These are phyloP conservation scores for Aspergillus thermomutatus DNA, from an alignment of 2,329 filamentous ascomycete genomes.

Conservation along the genomic window DNA sequence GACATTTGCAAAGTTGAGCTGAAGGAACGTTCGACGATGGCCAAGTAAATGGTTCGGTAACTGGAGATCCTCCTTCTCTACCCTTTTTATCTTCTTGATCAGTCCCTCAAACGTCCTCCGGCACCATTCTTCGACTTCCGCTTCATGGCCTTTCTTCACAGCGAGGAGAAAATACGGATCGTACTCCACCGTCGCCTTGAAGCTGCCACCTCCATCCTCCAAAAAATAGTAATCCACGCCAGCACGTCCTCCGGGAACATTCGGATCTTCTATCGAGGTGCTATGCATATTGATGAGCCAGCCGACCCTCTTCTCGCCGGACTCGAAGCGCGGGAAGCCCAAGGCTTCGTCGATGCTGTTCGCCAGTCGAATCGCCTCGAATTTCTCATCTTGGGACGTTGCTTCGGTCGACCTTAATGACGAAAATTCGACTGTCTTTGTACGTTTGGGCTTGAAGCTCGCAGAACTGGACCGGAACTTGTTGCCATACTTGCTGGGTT, in stretches of 20 bases:
- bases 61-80: conserved; percentile 89
- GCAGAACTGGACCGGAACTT: conserved; percentile 46
- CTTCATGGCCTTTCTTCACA: conserved; percentile 80
- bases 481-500: conserved; percentile 64
- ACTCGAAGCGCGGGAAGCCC: conserved; percentile 90
- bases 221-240: conserved; percentile 98
- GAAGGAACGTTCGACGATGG: conserved; percentile 81
- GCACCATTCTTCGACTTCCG: conserved; percentile 95
- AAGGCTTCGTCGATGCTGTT: conserved; percentile 91
- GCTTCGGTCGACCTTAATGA: conserved; percentile 72
- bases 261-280: conserved; percentile 80
- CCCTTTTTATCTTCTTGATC: conserved; percentile 70
- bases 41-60: conserved; percentile 96
- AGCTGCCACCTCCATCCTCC: conserved; percentile 79
- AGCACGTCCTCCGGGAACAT: conserved; percentile 76
- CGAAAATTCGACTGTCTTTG: conserved; percentile 76
- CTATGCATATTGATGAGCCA: conserved; percentile 97
- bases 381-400: conserved; percentile 88
- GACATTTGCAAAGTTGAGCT: conserved; percentile 85
- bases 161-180: conserved; percentile 95
- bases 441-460: conserved; percentile 50
- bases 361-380: conserved; percentile 78
- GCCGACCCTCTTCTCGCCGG: conserved; percentile 77
- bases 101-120: conserved; percentile 74
- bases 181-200: conserved; percentile 95